Conservation (phyloP, 345 rosid genomes). For the Eucalyptus regnans region DNA sequence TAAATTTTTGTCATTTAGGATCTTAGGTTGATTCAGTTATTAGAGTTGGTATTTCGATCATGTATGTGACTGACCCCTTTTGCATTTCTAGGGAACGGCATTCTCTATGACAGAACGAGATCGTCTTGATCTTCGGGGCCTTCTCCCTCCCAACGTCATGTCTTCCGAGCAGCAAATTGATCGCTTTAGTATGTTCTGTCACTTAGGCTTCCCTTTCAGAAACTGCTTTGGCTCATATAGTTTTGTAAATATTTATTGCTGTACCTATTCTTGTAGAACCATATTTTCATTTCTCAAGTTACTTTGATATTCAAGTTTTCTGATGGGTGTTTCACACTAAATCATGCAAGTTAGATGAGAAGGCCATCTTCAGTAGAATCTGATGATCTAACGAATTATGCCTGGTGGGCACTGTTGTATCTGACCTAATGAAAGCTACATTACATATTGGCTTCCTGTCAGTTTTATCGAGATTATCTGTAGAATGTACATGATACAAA, state of each 20-base stretch:
- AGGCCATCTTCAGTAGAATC: background rate
- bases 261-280: background rate
- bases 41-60: background rate
- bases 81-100: slow-evolving; percentile 64
- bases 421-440: background rate
- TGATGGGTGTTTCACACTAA: background rate
- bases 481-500: background rate
- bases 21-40: background rate
- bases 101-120: slow-evolving; percentile 94
- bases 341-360: background rate
- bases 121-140: slow-evolving; percentile 93
- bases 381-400: background rate
- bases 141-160: slow-evolving; percentile 90
- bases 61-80: background rate
- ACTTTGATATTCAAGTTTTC: background rate
- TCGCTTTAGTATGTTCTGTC: slow-evolving; percentile 62
- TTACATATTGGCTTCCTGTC: background rate
- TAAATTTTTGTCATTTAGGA: background rate
- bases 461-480: background rate
- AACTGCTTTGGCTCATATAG: background rate
- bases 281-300: background rate
- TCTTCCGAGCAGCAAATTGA: slow-evolving; percentile 77
- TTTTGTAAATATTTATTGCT: background rate
- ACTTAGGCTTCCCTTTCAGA: background rate
- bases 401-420: background rate